Conservation (phyloP, 2,329 filamentous ascomycete genomes). For the Eutypella sp. region DNA sequence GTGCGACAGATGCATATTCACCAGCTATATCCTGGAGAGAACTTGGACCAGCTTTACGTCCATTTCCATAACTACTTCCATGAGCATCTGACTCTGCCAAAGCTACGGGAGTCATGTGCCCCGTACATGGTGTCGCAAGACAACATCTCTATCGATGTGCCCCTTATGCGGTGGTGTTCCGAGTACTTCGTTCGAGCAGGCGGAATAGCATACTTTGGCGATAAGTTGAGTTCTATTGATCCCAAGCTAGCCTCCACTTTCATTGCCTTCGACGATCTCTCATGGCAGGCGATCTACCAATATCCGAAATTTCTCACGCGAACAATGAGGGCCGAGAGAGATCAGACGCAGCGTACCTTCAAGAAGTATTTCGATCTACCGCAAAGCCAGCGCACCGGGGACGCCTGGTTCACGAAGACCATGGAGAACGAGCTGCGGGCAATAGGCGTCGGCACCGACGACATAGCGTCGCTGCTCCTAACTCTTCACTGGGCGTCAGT, state of each 20-base stretch:
- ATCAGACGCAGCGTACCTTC: neutral
- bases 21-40: neutral
- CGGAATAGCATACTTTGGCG: neutral
- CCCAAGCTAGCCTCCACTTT: neutral
- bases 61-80: neutral
- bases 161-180: neutral
- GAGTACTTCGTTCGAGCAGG: neutral
- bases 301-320: neutral
- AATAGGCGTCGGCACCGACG: neutral
- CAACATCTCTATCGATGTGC: neutral
- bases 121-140: neutral
- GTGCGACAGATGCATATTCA: conserved; percentile 1
- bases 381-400: neutral
- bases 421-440: conserved; percentile 2
- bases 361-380: neutral
- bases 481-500: conserved; percentile 2
- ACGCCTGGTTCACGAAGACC: conserved; percentile 1
- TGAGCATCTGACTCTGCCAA: neutral
- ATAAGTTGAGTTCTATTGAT: neutral
- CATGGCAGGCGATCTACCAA: neutral
- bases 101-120: neutral
- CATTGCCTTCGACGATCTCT: neutral
- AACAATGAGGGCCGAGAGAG: neutral
- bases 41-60: neutral
- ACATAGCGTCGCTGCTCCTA: neutral